Percentiles rank a stretch among this genome's conserved stretches.
phyloP scores from a whole-genome alignment of 1,284 basidiomycete species.

The Hemileia vastatrix region DNA sequence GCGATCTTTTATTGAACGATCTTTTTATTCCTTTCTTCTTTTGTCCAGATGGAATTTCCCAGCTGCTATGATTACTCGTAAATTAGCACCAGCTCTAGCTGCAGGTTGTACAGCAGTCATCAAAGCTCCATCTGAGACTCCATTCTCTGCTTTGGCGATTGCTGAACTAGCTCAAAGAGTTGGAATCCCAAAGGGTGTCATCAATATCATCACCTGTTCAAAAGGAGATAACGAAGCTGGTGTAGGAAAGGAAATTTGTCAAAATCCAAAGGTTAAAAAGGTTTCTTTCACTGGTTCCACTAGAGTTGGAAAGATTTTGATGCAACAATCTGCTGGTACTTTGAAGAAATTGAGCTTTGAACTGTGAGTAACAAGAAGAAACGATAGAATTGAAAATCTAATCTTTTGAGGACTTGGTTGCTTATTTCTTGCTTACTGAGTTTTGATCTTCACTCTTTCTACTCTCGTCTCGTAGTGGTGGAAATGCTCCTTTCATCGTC shows the following conservation, averaged over 20 bases:
- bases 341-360: conserved; percentile 45
- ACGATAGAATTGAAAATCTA: neutral
- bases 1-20: neutral
- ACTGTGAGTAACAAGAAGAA: conserved; percentile 24
- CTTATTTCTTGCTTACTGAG: neutral
- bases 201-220: conserved; percentile 82
- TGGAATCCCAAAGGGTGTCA: conserved; percentile 84
- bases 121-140: conserved; percentile 91
- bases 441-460: neutral
- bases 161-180: conserved; percentile 74
- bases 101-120: conserved; percentile 92
- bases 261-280: conserved; percentile 67
- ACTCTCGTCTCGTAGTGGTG: conserved; percentile 54
- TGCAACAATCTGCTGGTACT: conserved; percentile 61
- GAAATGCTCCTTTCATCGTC: conserved; percentile 87
- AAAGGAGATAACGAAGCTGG: conserved; percentile 65
- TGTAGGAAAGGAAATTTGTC: conserved; percentile 59
- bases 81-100: conserved; percentile 75
- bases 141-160: conserved; percentile 88
- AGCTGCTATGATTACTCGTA: conserved; percentile 83
- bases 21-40: neutral
- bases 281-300: conserved; percentile 92
- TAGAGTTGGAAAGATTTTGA: conserved; percentile 77
- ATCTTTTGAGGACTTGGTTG: neutral
- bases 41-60: conserved; percentile 59